Conservation (phyloP, 202 grass and related monocot genomes). For the Brachypodium distachyon region DNA sequence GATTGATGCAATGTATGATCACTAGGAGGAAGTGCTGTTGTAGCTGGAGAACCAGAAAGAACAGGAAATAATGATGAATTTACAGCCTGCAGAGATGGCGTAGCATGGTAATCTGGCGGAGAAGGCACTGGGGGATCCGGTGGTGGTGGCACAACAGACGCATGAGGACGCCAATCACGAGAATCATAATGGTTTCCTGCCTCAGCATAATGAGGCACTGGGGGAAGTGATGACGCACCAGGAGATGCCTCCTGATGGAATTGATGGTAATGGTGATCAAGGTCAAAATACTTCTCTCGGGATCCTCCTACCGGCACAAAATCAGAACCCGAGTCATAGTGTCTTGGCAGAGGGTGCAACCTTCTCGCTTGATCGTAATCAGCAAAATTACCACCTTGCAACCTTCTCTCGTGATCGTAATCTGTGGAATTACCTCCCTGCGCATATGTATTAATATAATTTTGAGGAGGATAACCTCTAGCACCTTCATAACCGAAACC, state of each 20-base stretch:
- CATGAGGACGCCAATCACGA: constrained; percentile 16
- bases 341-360: constrained; percentile 8
- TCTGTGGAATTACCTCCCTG: constrained; percentile 2
- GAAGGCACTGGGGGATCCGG: constrained; percentile 20
- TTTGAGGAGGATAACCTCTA: neutral
- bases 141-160: neutral
- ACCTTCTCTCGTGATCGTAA: constrained; percentile 15
- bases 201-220: constrained; percentile 6
- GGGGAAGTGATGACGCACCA: neutral
- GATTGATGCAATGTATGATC: constrained; percentile 23
- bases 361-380: constrained; percentile 24
- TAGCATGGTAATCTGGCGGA: constrained; percentile 14
- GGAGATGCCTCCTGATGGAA: constrained; percentile 7
- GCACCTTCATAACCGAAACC: constrained; percentile 22
- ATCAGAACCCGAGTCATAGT: constrained; percentile 13
- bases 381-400: constrained; percentile 11
- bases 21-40: constrained; percentile 6
- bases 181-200: constrained; percentile 5
- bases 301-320: constrained; percentile 13
- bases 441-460: constrained; percentile 20
- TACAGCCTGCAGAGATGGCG: constrained; percentile 7
- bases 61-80: constrained; percentile 61
- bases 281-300: constrained; percentile 10
- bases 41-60: constrained; percentile 17
- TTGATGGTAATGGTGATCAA: constrained; percentile 26